These are phyloP conservation scores for Boletellus ananiceps DNA, from an alignment of 768 basidiomycete species.

Conservation along the genomic window DNA sequence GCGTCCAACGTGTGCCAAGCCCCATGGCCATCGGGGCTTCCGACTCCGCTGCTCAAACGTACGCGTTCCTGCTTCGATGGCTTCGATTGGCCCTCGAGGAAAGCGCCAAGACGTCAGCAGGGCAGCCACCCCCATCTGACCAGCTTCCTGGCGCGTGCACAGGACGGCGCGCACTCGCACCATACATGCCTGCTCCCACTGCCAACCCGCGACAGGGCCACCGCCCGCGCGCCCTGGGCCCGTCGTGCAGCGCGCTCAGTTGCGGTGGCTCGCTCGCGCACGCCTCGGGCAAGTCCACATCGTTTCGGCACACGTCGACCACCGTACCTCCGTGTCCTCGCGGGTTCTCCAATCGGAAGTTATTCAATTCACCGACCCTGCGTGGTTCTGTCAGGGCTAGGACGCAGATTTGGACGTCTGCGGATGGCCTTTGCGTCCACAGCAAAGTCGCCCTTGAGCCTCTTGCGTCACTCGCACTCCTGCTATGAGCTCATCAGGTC, in stretches of 20 bases:
- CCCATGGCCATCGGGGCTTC: constrained; percentile 27
- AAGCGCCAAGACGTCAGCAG: constrained; percentile 8
- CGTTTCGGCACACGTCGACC: constrained; percentile 2
- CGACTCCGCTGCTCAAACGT: constrained; percentile 24
- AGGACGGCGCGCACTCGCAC: constrained; percentile 1
- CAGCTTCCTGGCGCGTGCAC: neutral
- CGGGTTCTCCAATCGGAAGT: constrained; percentile 1
- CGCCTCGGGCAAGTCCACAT: neutral
- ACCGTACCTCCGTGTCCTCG: constrained; percentile 2
- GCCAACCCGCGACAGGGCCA: neutral
- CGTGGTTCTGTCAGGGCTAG: neutral
- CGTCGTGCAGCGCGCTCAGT: too few relatives aligned
- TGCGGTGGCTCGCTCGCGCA: neutral
- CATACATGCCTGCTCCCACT: neutral
- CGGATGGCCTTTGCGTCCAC: too few relatives aligned
- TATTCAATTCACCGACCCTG: constrained; percentile 18
- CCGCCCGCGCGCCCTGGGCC: neutral
- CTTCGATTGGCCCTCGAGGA: constrained; percentile 23
- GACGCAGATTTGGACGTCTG: too few relatives aligned
- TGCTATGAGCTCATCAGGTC: constrained; percentile 4
- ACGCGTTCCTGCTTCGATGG: constrained; percentile 4
- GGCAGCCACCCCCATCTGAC: too few relatives aligned
- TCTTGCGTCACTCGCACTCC: neutral
- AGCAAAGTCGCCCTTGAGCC: too few relatives aligned
- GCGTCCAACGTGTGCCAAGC: constrained; percentile 19